These are phyloP conservation scores for Kwoniella heveanensis DNA, from an alignment of 768 basidiomycete genomes.

Conservation along the genomic window DNA sequence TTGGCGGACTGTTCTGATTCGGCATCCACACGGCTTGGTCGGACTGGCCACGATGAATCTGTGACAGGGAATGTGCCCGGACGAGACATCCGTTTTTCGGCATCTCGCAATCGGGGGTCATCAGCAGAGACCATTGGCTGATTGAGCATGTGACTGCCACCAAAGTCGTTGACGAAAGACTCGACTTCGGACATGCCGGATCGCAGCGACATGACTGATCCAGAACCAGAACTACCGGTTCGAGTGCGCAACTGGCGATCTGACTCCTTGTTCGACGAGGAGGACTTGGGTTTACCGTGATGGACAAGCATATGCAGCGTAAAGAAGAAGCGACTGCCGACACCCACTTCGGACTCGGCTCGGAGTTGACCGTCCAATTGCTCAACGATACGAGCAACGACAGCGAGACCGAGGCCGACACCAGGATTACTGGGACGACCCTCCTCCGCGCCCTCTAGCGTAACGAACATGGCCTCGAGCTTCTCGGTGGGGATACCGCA, in stretches of 20 bases:
- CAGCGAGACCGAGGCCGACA: conserved; percentile 72
- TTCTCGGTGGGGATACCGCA: conserved; percentile 69
- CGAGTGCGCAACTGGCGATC: conserved; percentile 1
- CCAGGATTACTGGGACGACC: conserved; percentile 19
- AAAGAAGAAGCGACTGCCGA: conserved; percentile 74
- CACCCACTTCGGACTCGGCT: conserved; percentile 69
- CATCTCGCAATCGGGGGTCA: conserved; percentile 42
- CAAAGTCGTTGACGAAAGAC: conserved; percentile 56
- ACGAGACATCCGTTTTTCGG: conserved; percentile 43
- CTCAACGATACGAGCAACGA: conserved; percentile 77
- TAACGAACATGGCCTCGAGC: conserved; percentile 74
- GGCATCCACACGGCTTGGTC: conserved; percentile 36
- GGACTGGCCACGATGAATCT: conserved; percentile 49
- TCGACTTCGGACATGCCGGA: conserved; percentile 54
- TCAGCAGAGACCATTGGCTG: conserved; percentile 19
- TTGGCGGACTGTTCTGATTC: conserved; percentile 25
- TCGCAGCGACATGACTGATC: conserved; percentile 23
- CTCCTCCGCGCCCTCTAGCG: conserved; percentile 73
- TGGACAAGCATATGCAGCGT: conserved; percentile 53
- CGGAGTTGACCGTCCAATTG: conserved; percentile 77
- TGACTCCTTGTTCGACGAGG: conserved; percentile 29
- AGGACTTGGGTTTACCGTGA: conserved; percentile 57
- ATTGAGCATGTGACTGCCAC: conserved; percentile 45
- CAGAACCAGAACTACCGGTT: conserved; percentile 19
- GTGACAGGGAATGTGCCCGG: conserved; percentile 53